Percentiles rank a stretch among this genome's conserved stretches.
Conservation (phyloP, 2,329 filamentous ascomycete genomes). For the Westerdykella sp. region DNA sequence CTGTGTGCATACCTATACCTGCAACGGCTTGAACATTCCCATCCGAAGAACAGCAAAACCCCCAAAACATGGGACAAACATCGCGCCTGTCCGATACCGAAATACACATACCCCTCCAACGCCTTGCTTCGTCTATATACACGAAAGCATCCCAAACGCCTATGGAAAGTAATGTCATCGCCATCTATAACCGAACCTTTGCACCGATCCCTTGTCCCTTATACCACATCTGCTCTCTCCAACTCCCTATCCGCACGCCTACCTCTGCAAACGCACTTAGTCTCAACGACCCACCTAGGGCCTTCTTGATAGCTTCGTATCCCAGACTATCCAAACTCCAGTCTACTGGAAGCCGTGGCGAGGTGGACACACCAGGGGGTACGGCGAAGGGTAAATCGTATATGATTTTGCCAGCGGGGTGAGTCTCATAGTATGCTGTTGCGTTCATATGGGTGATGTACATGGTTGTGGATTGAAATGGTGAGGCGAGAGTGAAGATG, state of each 20-base stretch:
- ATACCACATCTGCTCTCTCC: constrained; percentile 58
- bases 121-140: too few relatives aligned
- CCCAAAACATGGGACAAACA: too few relatives aligned
- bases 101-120: too few relatives aligned
- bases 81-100: too few relatives aligned
- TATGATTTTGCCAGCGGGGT: constrained; percentile 69
- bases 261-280: constrained; percentile 74
- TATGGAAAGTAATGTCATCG: neutral
- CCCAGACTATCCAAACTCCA: constrained; percentile 74
- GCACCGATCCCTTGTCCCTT: constrained; percentile 43
- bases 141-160: neutral
- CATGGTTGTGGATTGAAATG: constrained; percentile 64
- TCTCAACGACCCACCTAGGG: constrained; percentile 72
- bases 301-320: constrained; percentile 72
- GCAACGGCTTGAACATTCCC: too few relatives aligned
- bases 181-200: constrained; percentile 37
- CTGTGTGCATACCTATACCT: too few relatives aligned
- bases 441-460: constrained; percentile 77
- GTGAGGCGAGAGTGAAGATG: constrained; percentile 75
- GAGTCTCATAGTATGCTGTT: constrained; percentile 76
- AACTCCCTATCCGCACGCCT: constrained; percentile 66
- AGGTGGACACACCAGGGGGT: constrained; percentile 64
- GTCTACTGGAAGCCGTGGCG: constrained; percentile 73
- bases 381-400: constrained; percentile 70
- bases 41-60: too few relatives aligned